Percentiles rank a stretch among this genome's conserved stretches.
Conservation (phyloP, 345 rosid genomes). For the Linum usitatissimum region DNA sequence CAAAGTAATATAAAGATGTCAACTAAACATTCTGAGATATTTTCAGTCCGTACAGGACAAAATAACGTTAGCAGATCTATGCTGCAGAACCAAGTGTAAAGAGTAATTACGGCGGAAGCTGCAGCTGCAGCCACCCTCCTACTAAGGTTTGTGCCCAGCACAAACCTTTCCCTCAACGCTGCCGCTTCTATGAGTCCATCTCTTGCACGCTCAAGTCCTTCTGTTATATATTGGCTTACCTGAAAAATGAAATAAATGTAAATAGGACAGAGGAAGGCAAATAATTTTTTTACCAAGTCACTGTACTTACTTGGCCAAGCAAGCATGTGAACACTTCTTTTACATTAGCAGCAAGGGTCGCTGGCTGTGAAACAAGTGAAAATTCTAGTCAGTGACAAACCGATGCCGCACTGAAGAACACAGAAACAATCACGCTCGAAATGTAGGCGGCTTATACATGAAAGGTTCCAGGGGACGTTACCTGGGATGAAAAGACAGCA, state of each 20-base stretch:
- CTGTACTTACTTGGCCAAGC: constrained; percentile 68
- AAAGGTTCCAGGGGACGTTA: constrained; percentile 21
- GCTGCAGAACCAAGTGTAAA: background rate
- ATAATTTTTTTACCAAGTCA: background rate
- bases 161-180: constrained; percentile 84
- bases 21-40: background rate
- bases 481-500: constrained; percentile 80
- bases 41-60: constrained; percentile 8
- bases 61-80: constrained; percentile 46
- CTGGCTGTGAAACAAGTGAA: constrained; percentile 43
- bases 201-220: constrained; percentile 95
- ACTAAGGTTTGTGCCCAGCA: constrained; percentile 73
- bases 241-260: constrained; percentile 22
- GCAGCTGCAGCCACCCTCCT: constrained; percentile 99
- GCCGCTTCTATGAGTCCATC: constrained; percentile 91
- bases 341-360: constrained; percentile 69
- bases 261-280: background rate
- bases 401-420: background rate
- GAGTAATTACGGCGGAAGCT: constrained; percentile 25
- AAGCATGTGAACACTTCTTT: constrained; percentile 85
- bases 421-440: background rate
- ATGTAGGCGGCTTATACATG: background rate
- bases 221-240: constrained; percentile 86
- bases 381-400: constrained; percentile 10
- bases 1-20: constrained; percentile 12